These are phyloP conservation scores for Paramecium caudatum DNA, from an alignment of 73 alveolate genomes.

Conservation along the genomic window DNA sequence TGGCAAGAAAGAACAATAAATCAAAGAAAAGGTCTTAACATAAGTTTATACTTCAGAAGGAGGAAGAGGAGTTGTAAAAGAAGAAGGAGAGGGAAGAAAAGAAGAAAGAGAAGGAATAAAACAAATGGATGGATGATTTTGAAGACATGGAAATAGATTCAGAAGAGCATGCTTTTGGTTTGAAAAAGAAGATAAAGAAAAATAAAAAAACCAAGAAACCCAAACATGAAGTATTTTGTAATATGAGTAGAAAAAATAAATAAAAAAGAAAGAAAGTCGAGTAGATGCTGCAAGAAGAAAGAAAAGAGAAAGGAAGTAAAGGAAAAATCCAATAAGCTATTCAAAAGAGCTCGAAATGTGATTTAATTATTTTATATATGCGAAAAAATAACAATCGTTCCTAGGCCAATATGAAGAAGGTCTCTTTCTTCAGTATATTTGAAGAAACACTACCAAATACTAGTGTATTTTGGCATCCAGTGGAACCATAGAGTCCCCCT, in stretches of 20 bases:
- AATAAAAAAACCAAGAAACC: slow-evolving; percentile 32
- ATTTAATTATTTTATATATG: not conserved
- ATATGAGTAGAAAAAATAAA: not conserved
- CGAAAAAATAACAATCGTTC: slow-evolving; percentile 45
- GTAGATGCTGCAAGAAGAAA: slow-evolving; percentile 15
- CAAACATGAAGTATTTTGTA: not conserved
- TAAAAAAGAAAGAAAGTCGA: not conserved
- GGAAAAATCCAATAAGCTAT: slow-evolving; percentile 29
- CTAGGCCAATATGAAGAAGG: not conserved
- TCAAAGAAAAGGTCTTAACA: slow-evolving; percentile 5
- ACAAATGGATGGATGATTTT: slow-evolving; percentile 51
- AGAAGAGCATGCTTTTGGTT: slow-evolving; percentile 45
- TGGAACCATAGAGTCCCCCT: not conserved
- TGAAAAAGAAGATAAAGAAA: slow-evolving; percentile 30
- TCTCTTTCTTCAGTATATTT: slow-evolving; percentile 35
- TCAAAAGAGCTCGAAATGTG: slow-evolving; percentile 50
- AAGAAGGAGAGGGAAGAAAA: not conserved
- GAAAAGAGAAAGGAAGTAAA: slow-evolving; percentile 23
- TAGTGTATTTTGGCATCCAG: slow-evolving; percentile 22
- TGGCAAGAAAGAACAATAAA: slow-evolving; percentile 54
- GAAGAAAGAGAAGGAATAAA: slow-evolving; percentile 21
- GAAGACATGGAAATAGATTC: slow-evolving; percentile 50
- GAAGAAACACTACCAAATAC: slow-evolving; percentile 50
- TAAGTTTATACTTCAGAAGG: not conserved
- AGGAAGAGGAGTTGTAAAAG: slow-evolving; percentile 15